Evolutionary conservation across 2,329 filamentous ascomycete genomes (phyloP), one percentile per base, ranked within the genome.

Genomic region (Neofusicoccum umdonicola): DNA sequence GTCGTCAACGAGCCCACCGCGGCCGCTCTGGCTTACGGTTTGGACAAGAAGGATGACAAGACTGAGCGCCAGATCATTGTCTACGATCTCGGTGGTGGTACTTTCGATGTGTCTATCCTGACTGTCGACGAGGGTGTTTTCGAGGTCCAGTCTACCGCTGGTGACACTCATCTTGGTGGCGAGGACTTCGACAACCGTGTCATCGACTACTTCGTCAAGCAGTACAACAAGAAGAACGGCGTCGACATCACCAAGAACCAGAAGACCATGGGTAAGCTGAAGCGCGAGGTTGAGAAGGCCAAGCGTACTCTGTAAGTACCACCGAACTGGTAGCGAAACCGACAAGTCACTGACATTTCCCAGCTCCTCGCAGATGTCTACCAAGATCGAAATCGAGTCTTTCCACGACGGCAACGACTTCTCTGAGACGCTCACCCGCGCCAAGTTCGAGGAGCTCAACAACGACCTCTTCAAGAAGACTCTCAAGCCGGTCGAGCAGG

Each of bases 391-490:
- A 84, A 97, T 99, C 70, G 95, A 99, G 82, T 90, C 92, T 71
- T 96, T 99, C 90, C 90, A 92, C 83, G 88, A 96, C 73, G 95
- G 95, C 84, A 90, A 96, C 71, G 95, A 98, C 81, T 97, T 98
- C 86, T 97, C 93, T 56, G 94, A 98, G 88, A 97, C 93, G 68
- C 88, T 99, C 62, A 97, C 94, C 79, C 92, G 94, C 73, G 95
- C 95, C 86, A 98, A 98, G 87, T 98, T 99, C 76, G 95, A 99
- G 84, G 94, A 98, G 83, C 88, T 98, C 74, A 98, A 98, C 90
- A 93, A 93, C 73, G 94, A 98, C 76, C 89, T 98, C 68, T 98
- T 98, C 90, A 97, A 97, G 90, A 96, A 95, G 88, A 98, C 95
- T 66, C 88, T 98, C 71, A 97, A 97, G 88, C 94, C 95, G 65